Conservation (phyloP, 1,139 yeast genomes). For the Pichia norvegensis region DNA sequence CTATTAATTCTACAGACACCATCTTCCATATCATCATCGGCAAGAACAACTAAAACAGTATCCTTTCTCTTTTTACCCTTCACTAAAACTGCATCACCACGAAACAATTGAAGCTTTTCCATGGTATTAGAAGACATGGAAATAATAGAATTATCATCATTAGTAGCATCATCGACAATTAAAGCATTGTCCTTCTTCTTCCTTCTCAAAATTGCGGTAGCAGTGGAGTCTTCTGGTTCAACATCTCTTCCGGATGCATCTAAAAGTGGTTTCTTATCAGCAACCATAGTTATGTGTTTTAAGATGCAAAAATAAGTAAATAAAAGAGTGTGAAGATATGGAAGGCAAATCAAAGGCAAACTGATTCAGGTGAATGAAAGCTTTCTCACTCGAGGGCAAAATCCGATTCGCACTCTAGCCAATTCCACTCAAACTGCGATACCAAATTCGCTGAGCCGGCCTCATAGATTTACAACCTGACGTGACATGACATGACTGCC, state of each 20-base stretch:
- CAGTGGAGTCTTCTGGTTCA: constrained; percentile 63
- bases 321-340: neutral
- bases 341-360: constrained; percentile 1
- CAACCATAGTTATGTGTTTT: constrained; percentile 6
- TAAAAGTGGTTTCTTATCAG: constrained; percentile 28
- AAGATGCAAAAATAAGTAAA: neutral
- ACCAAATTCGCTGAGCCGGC: neutral
- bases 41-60: constrained; percentile 91
- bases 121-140: constrained; percentile 92
- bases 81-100: constrained; percentile 96
- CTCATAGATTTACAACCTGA: no score
- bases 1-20: constrained; percentile 93
- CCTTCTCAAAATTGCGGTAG: constrained; percentile 93
- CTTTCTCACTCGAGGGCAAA: neutral
- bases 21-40: constrained; percentile 95
- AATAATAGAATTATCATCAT: constrained; percentile 94
- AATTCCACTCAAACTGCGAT: neutral
- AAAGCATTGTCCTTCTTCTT: constrained; percentile 96
- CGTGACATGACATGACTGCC: no score
- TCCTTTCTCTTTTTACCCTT: constrained; percentile 98
- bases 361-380: neutral
- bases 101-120: constrained; percentile 89
- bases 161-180: constrained; percentile 93
- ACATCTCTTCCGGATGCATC: constrained; percentile 30
- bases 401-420: neutral